Conservation (phyloP, 73 alveolate species). For the Strombidium stylifer region DNA sequence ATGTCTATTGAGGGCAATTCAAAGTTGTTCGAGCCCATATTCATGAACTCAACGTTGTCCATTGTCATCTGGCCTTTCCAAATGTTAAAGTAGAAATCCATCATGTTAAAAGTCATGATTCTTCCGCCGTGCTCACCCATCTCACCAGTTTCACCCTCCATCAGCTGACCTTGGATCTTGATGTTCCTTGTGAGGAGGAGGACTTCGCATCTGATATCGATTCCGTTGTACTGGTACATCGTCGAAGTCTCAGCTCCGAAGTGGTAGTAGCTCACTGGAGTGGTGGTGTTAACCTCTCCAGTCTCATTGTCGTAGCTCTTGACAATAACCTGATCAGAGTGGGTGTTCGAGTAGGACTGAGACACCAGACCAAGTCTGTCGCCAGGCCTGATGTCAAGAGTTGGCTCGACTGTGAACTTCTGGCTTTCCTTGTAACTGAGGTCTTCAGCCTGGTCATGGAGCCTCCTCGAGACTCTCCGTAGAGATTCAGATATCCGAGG, state of each 20-base stretch:
- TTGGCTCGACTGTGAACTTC: conserved; percentile 1
- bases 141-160: conserved; percentile 39
- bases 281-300: neutral
- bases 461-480: neutral
- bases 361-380: conserved; percentile 42
- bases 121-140: conserved; percentile 18
- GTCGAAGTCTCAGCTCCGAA: conserved; percentile 21
- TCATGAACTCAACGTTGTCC: neutral
- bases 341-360: neutral
- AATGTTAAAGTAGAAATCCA: no score
- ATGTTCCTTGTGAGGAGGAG: conserved; percentile 36
- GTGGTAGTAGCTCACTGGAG: conserved; percentile 5
- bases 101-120: neutral
- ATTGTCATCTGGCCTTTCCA: neutral
- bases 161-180: conserved; percentile 17
- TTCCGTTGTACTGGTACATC: conserved; percentile 2
- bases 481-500: neutral
- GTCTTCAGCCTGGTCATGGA: conserved; percentile 33
- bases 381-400: conserved; percentile 22
- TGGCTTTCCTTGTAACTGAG: conserved; percentile 8
- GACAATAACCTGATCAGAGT: conserved; percentile 9
- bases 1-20: neutral
- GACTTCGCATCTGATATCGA: conserved; percentile 37
- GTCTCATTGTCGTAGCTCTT: neutral
- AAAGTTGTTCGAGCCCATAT: neutral